phyloP scores from a whole-genome alignment of 176 grass and related monocot genomes.

The Zoysia pacifica region DNA sequence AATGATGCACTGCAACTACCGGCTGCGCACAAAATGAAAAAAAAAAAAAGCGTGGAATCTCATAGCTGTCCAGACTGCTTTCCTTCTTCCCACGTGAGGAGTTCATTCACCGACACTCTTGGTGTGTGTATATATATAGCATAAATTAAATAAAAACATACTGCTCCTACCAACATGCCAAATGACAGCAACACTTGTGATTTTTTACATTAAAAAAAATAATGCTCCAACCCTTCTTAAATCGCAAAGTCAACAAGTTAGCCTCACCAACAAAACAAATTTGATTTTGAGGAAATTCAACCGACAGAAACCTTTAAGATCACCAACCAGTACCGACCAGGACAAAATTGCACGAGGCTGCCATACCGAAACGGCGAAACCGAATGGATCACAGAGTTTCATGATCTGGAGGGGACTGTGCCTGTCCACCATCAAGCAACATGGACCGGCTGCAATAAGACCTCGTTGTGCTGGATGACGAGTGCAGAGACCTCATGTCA shows the following conservation, averaged over 20 bases:
- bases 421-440: slow-evolving; percentile 77
- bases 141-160: too few species aligned
- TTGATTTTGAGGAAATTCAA: neutral
- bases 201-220: neutral
- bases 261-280: neutral
- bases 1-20: too few species aligned
- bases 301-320: slow-evolving; percentile 3
- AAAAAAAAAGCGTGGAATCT: slow-evolving; percentile 21
- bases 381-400: slow-evolving; percentile 48
- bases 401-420: slow-evolving; percentile 64
- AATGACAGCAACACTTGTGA: neutral
- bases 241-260: neutral
- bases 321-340: neutral
- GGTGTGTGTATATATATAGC: too few species aligned
- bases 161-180: neutral
- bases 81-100: slow-evolving; percentile 5
- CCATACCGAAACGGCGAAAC: neutral
- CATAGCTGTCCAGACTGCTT: neutral
- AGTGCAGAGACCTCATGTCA: slow-evolving; percentile 69
- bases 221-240: slow-evolving; percentile 18
- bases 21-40: neutral
- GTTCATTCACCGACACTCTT: slow-evolving; percentile 25
- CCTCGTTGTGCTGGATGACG: slow-evolving; percentile 83
- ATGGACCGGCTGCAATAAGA: slow-evolving; percentile 93
- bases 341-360: neutral